Evolutionary conservation across 2,329 filamentous ascomycete species (phyloP), one percentile per base, ranked within the genome.

Genomic region (Ascochyta clinopodiicola): DNA sequence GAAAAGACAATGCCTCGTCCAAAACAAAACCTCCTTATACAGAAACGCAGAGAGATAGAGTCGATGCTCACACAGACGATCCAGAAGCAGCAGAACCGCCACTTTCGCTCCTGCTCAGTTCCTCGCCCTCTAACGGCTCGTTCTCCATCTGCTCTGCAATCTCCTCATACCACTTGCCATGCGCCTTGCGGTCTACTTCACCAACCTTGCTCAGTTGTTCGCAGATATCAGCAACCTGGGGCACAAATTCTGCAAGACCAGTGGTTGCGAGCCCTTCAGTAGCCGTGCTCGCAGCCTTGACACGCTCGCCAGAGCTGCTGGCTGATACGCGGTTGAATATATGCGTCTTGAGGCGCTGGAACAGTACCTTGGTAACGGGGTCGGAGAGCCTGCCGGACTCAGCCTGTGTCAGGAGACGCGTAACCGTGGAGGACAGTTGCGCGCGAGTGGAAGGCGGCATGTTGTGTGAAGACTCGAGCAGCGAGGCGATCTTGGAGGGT

Each of bases 231-330:
- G 87, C 81, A 13, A 92, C 86, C 57, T 83, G 84, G 25, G 85
- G 83, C 15, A 89, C 86, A 70, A 92, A 92, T 74, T 93, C 90
- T 0, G 87, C 87, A 52, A 93, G 76, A 0, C 90, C 90, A 17
- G 89, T 81, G 2, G 83, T 82, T 0, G 88, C 88, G 7, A 93
- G 80, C 54, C 84, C 87, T 72, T 92, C 89, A 10, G 84, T 85
- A 0, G 88, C 88, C 0, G 82, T 86, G 63, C 84, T 89, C 0
- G 88, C 86, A 12, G 86, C 87, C 64, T 86, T 85, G 53, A 90
- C 86, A 66, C 89, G 86, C 68, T 92, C 90, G 45, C 83, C 87
- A 4, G 87, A 85, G 47, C 86, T 89, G 22, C 81, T 84, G 4
- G 89, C 87, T 37, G 84, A 82, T 27, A 92, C 77, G 17, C 89